These are phyloP conservation scores for Arthroderma sp. DNA, from an alignment of 2,329 filamentous ascomycete genomes.

Conservation along the genomic window DNA sequence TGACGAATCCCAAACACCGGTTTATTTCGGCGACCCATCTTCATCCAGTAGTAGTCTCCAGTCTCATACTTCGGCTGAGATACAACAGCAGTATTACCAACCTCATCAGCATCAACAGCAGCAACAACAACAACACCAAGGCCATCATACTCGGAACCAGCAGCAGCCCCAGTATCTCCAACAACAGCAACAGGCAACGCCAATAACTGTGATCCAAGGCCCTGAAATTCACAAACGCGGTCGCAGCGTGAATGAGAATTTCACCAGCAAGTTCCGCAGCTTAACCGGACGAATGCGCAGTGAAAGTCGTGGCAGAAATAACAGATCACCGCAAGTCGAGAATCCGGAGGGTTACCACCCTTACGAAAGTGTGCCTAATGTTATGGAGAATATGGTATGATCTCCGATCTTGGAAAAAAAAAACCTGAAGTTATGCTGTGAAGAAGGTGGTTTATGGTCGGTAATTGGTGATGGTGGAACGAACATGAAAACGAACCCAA, in stretches of 20 bases:
- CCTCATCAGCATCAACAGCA: background rate
- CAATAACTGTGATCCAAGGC: no score
- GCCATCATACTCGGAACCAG: background rate
- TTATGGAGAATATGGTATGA: conserved; percentile 8
- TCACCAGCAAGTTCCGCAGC: conserved; percentile 41
- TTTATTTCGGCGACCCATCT: background rate
- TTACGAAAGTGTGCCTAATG: conserved; percentile 19
- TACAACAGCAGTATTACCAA: background rate
- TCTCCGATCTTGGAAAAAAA: background rate
- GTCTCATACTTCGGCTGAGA: background rate
- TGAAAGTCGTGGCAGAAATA: conserved; percentile 38
- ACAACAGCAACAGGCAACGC: background rate
- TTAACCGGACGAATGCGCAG: conserved; percentile 48
- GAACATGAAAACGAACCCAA: no score
- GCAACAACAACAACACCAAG: background rate
- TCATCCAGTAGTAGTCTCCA: background rate
- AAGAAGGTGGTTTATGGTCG: background rate
- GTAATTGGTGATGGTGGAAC: background rate
- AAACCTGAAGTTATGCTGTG: background rate
- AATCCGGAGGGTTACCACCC: conserved; percentile 14
- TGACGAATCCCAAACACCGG: conserved; percentile 17
- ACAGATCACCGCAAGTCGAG: conserved; percentile 32
- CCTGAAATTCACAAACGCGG: conserved; percentile 34
- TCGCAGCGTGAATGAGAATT: conserved; percentile 44
- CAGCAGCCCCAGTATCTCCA: background rate